phyloP scores from a whole-genome alignment of 345 rosid genomes.

The Eucalyptus globulus region DNA sequence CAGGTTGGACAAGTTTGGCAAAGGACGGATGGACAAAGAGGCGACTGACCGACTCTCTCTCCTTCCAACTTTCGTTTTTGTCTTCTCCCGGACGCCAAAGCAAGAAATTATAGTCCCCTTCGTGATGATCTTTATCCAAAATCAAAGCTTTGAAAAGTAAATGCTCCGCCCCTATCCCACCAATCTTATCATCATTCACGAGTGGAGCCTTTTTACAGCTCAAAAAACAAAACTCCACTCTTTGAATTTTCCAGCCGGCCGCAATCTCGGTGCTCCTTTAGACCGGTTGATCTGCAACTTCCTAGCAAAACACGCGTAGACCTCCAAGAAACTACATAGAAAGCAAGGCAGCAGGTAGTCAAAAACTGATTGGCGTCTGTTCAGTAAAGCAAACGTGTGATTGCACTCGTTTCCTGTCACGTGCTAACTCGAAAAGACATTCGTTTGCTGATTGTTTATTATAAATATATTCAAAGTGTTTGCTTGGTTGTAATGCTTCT shows the following conservation, averaged over 20 bases:
- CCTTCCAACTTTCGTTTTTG: not conserved
- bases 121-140: not conserved
- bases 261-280: not conserved
- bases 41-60: not conserved
- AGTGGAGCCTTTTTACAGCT: not conserved
- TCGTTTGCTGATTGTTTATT: too few species aligned
- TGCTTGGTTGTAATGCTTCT: too few species aligned
- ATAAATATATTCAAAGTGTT: too few species aligned
- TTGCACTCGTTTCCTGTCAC: not conserved
- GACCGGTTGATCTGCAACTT: not conserved
- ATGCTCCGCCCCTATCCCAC: not conserved
- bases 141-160: not conserved
- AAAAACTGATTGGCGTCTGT: not conserved
- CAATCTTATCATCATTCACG: not conserved
- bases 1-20: not conserved
- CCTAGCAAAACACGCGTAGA: not conserved
- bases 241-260: not conserved
- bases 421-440: not conserved
- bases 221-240: not conserved
- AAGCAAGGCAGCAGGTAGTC: not conserved
- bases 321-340: not conserved
- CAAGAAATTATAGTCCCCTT: not conserved
- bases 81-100: not conserved
- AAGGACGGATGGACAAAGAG: not conserved
- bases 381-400: not conserved